phyloP scores from a whole-genome alignment of 179 eudicot species.

The Beta corolliflora region DNA sequence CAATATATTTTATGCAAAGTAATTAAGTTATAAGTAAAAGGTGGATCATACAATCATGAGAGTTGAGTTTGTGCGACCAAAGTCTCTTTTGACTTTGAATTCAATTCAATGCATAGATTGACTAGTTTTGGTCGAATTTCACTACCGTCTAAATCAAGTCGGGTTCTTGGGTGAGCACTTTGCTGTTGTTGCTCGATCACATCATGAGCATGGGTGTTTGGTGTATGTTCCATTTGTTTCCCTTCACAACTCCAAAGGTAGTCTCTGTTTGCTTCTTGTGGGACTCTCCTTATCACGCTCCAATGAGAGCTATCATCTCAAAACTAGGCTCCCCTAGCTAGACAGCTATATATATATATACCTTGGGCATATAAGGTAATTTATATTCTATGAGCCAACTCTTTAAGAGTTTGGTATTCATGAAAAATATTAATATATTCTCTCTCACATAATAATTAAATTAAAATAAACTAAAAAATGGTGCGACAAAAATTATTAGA shows the following conservation, averaged over 20 bases:
- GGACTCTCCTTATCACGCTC: conserved; percentile 7
- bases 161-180: background rate
- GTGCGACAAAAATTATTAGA: no score
- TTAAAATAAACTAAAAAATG: no score
- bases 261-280: conserved; percentile 1
- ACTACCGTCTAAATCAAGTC: background rate
- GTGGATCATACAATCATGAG: conserved; percentile 4
- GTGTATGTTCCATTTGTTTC: background rate
- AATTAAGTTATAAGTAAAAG: background rate
- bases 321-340: no score
- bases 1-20: background rate
- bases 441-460: no score
- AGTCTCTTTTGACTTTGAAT: conserved; percentile 8
- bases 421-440: no score
- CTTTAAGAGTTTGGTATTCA: no score
- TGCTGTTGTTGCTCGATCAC: background rate
- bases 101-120: background rate
- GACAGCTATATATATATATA: no score
- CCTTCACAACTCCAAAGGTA: background rate
- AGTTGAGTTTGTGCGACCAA: conserved; percentile 9
- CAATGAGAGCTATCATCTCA: background rate
- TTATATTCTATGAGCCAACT: no score
- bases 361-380: no score
- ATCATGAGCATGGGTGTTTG: background rate
- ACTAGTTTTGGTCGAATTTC: background rate